phyloP scores from a whole-genome alignment of 1,284 basidiomycete genomes.

The Garcileccinum viscosum region DNA sequence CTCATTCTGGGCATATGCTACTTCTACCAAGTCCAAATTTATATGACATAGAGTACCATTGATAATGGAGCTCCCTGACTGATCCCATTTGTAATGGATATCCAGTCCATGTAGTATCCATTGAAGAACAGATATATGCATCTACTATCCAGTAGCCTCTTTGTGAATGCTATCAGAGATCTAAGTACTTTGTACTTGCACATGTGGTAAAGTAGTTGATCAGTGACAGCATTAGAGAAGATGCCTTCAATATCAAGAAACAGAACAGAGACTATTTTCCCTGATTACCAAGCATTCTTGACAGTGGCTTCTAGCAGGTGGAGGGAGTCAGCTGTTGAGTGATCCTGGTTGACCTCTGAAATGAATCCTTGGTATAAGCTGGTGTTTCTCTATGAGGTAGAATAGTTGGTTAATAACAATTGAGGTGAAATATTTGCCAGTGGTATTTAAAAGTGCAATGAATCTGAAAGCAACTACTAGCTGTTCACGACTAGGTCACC shows the following conservation, averaged over 20 bases:
- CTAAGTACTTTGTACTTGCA: conserved; percentile 4
- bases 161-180: background rate
- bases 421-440: background rate
- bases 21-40: conserved; percentile 34
- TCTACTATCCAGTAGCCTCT: conserved; percentile 8
- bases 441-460: conserved; percentile 6
- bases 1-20: conserved; percentile 4
- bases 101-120: conserved; percentile 16
- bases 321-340: conserved; percentile 33
- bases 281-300: conserved; percentile 29
- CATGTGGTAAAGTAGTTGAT: conserved; percentile 41
- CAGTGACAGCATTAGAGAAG: conserved; percentile 38
- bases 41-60: conserved; percentile 36
- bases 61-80: conserved; percentile 40
- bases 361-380: conserved; percentile 12
- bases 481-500: too few relatives aligned
- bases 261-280: conserved; percentile 31
- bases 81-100: conserved; percentile 32
- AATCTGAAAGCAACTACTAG: too few relatives aligned
- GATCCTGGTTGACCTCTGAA: conserved; percentile 36
- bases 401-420: background rate
- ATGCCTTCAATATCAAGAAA: conserved; percentile 42
- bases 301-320: conserved; percentile 30
- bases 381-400: background rate
- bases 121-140: conserved; percentile 26